Evolutionary conservation across 129 eudicot species (phyloP).

Genomic region (Centrapalus pauciflorus): DNA sequence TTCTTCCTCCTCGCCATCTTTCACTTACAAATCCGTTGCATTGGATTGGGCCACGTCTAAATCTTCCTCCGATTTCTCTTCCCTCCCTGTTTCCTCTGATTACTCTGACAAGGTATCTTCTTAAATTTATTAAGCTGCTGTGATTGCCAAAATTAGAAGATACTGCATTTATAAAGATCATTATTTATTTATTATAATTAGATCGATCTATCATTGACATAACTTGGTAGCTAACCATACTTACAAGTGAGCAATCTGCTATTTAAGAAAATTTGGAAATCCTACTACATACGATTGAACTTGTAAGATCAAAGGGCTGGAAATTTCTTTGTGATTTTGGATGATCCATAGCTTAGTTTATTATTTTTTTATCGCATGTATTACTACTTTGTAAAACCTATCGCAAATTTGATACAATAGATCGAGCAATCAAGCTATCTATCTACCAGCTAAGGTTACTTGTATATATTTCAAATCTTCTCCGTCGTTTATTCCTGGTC

Average conservation of each 20-base stretch:
- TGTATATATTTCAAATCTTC: neutral
- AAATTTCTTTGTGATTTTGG: neutral
- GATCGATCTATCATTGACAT: neutral
- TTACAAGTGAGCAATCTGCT: neutral
- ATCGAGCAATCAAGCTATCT: neutral
- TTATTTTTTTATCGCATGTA: neutral
- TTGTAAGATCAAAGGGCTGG: neutral
- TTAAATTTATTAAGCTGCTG: neutral
- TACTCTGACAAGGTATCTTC: conserved; percentile 13
- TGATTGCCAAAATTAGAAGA: neutral
- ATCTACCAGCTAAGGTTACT: neutral
- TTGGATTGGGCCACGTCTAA: conserved; percentile 11
- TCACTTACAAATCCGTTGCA: conserved; percentile 10
- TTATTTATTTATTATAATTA: neutral
- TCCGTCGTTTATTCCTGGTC: neutral
- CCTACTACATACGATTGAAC: neutral
- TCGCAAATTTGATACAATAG: neutral
- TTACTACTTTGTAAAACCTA: neutral
- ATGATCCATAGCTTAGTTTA: neutral
- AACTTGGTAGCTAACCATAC: neutral
- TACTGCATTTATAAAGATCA: no score
- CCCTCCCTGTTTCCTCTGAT: neutral
- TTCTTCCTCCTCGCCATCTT: conserved; percentile 23
- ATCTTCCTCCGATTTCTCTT: neutral
- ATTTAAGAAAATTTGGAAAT: neutral